A percentile compares a stretch with the other conserved stretches of the same genome.
phyloP scores from a whole-genome alignment of 2,329 filamentous ascomycete genomes.

The Talaromyces sp. region DNA sequence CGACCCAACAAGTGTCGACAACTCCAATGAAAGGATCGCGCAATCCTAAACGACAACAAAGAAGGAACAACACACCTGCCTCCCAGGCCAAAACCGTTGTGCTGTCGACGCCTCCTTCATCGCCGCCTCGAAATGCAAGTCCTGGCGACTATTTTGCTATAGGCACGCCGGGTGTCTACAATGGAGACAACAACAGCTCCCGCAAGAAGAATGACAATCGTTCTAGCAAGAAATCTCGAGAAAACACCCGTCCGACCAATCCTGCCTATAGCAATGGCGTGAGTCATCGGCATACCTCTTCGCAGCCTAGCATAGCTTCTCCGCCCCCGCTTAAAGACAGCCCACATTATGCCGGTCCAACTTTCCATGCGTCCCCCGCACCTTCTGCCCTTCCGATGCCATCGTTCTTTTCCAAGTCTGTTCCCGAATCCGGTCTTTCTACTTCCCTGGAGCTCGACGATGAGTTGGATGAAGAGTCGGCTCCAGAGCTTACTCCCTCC shows the following conservation, averaged over 20 bases:
- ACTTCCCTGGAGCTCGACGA: constrained; percentile 36
- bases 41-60: constrained; percentile 30
- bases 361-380: constrained; percentile 91
- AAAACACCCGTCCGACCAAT: constrained; percentile 20
- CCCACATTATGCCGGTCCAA: constrained; percentile 73
- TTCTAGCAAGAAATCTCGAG: constrained; percentile 33
- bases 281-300: constrained; percentile 31
- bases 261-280: constrained; percentile 19
- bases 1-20: constrained; percentile 38
- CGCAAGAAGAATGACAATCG: constrained; percentile 34
- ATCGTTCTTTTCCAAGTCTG: constrained; percentile 74
- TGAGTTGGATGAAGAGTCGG: constrained; percentile 29
- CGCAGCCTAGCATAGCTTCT: constrained; percentile 40
- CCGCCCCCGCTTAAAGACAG: constrained; percentile 33
- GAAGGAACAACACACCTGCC: constrained; percentile 32
- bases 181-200: constrained; percentile 22
- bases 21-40: constrained; percentile 33
- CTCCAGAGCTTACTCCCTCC: constrained; percentile 37
- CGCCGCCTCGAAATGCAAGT: constrained; percentile 27
- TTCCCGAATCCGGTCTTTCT: constrained; percentile 55
- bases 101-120: constrained; percentile 34
- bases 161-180: constrained; percentile 16
- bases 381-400: constrained; percentile 86
- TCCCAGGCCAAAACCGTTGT: constrained; percentile 24
- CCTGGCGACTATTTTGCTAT: constrained; percentile 29